Evolutionary conservation across 2,329 filamentous ascomycete species (phyloP).

Genomic region (Acarospora socialis): DNA sequence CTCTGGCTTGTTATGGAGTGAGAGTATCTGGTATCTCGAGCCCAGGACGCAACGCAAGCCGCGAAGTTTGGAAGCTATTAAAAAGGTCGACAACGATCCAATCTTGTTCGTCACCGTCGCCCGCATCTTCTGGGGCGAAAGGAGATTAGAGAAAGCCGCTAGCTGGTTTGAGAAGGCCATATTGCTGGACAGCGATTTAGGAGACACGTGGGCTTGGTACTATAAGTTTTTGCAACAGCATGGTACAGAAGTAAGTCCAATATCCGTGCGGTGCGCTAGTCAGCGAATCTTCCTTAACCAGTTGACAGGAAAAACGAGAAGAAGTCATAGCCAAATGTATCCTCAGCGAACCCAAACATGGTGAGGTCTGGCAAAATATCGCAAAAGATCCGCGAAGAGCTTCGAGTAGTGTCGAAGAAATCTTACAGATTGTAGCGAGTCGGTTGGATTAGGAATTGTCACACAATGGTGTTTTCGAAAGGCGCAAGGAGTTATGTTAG

Average conservation of each 20-base stretch:
- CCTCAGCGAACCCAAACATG: constrained; percentile 75
- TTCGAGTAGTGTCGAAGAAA: constrained; percentile 58
- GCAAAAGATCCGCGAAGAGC: constrained; percentile 78
- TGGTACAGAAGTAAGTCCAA: constrained; percentile 53
- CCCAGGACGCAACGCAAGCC: constrained; percentile 83
- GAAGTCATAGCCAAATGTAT: constrained; percentile 74
- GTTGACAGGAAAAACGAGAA: constrained; percentile 56
- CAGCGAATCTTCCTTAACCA: constrained; percentile 6
- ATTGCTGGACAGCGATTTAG: constrained; percentile 68
- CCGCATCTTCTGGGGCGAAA: constrained; percentile 89
- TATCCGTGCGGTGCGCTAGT: constrained; percentile 8
- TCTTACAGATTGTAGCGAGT: constrained; percentile 63
- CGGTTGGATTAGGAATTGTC: constrained; percentile 29
- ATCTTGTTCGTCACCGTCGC: constrained; percentile 82
- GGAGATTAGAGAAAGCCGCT: constrained; percentile 82
- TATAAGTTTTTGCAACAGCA: constrained; percentile 86
- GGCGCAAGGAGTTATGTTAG: too few species aligned
- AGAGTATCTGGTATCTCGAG: constrained; percentile 92
- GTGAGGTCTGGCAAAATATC: constrained; percentile 78
- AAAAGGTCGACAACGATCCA: constrained; percentile 88
- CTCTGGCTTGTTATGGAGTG: constrained; percentile 77
- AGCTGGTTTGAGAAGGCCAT: constrained; percentile 97
- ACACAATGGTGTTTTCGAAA: too few species aligned
- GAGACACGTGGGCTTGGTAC: constrained; percentile 97
- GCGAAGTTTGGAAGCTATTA: constrained; percentile 82